phyloP scores from a whole-genome alignment of 164 flowering plant species.

The Magnolia changhungtana region DNA sequence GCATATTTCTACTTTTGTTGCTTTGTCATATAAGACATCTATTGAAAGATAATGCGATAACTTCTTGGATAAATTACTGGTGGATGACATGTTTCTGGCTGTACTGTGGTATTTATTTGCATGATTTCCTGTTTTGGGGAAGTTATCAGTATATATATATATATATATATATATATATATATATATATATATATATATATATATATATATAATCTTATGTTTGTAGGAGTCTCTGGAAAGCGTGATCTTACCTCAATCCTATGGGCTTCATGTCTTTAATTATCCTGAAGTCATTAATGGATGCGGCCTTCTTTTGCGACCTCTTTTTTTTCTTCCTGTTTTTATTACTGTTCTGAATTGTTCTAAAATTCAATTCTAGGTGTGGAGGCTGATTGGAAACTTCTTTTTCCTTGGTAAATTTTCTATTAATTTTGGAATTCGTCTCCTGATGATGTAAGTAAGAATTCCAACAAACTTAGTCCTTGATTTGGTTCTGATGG shows the following conservation, averaged over 20 bases:
- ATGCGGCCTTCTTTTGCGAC: too few relatives aligned
- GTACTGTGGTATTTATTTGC: neutral
- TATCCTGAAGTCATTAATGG: too few relatives aligned
- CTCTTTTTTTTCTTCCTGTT: neutral
- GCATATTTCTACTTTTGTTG: neutral
- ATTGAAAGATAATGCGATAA: neutral
- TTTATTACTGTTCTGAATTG: neutral
- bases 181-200: too few relatives aligned
- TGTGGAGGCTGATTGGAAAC: conserved; percentile 83
- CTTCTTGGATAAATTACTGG: neutral
- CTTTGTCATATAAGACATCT: neutral
- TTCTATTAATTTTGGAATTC: conserved; percentile 93
- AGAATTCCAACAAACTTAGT: neutral
- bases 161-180: neutral
- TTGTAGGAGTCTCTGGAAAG: neutral
- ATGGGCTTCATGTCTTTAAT: too few relatives aligned
- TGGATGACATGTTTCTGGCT: neutral
- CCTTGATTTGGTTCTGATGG: neutral
- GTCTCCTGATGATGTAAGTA: conserved; percentile 91
- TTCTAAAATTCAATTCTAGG: conserved; percentile 36
- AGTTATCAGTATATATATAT: too few relatives aligned
- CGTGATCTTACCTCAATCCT: neutral
- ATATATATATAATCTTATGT: too few relatives aligned
- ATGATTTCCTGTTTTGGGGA: neutral
- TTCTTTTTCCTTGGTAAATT: conserved; percentile 86